These are phyloP conservation scores for Iberis pinnata DNA, from an alignment of 345 rosid genomes.

Conservation along the genomic window DNA sequence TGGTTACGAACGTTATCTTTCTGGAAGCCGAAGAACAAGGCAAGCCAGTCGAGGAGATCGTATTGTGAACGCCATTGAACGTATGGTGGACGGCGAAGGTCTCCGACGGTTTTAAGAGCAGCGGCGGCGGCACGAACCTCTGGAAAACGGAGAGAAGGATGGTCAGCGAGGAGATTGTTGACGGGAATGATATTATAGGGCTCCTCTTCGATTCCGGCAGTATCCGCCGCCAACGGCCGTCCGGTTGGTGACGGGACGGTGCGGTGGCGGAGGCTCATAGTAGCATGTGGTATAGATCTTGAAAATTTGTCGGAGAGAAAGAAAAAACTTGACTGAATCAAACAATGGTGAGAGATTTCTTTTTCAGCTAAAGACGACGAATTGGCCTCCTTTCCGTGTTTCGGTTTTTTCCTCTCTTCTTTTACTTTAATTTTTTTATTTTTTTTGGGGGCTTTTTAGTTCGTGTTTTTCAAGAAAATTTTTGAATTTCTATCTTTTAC, in stretches of 20 bases:
- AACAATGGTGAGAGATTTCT: not conserved
- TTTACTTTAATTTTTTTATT: too few relatives aligned
- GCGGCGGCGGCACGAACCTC: conserved; percentile 93
- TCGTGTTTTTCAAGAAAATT: too few relatives aligned
- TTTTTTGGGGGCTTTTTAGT: too few relatives aligned
- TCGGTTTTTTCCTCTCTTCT: not conserved
- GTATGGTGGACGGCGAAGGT: conserved; percentile 68
- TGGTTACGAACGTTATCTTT: conserved; percentile 77
- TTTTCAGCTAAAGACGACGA: conserved; percentile 14
- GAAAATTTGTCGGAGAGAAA: not conserved
- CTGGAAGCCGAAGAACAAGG: conserved; percentile 82
- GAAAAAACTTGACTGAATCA: conserved; percentile 17
- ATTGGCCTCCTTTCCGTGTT: conserved; percentile 30
- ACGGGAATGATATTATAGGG: conserved; percentile 78
- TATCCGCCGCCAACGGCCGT: conserved; percentile 27
- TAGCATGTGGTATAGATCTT: conserved; percentile 29
- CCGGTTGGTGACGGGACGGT: conserved; percentile 26
- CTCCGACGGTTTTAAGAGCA: conserved; percentile 73
- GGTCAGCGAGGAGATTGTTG: conserved; percentile 91
- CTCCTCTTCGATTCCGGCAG: conserved; percentile 42
- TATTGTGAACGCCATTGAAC: conserved; percentile 63
- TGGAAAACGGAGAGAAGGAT: conserved; percentile 82
- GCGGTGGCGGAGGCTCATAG: conserved; percentile 46
- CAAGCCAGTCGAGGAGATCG: conserved; percentile 89
- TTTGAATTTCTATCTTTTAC: too few relatives aligned